Percentiles rank a stretch among this genome's conserved stretches.
Conservation (phyloP, 768 basidiomycete genomes). For the Tulasnella sp. region DNA sequence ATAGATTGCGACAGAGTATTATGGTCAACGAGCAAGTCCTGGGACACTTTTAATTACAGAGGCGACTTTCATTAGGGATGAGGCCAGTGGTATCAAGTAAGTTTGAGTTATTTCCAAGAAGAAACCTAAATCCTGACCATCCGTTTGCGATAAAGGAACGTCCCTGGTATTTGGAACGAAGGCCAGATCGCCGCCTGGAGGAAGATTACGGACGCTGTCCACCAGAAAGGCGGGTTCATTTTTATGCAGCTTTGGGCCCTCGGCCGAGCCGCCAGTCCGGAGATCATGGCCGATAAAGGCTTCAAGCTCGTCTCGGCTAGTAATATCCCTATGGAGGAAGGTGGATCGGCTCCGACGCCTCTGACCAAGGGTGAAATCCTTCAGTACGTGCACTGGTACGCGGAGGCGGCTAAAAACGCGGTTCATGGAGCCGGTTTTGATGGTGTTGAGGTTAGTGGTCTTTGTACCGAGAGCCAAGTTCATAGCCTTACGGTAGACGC, state of each 20-base stretch:
- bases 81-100: conserved; percentile 12
- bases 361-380: conserved; percentile 24
- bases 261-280: conserved; percentile 21
- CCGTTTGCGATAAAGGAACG: conserved; percentile 25
- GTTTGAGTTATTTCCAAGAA: background rate
- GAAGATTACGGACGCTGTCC: conserved; percentile 31
- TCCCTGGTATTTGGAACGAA: conserved; percentile 56
- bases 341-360: conserved; percentile 15
- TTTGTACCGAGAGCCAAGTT: too few relatives aligned
- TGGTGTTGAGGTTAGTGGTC: conserved; percentile 39
- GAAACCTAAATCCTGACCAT: too few relatives aligned
- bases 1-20: conserved; percentile 14
- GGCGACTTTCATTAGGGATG: conserved; percentile 25
- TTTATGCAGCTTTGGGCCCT: conserved; percentile 30
- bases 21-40: conserved; percentile 13
- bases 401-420: conserved; percentile 45
- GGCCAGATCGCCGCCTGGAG: conserved; percentile 52
- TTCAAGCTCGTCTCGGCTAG: conserved; percentile 11
- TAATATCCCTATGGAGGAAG: background rate
- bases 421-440: conserved; percentile 54
- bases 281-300: conserved; percentile 4
- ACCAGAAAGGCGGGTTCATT: conserved; percentile 26
- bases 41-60: conserved; percentile 26
- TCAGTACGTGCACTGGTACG: conserved; percentile 23
- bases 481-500: too few relatives aligned